A percentile compares a stretch with the other conserved stretches of the same genome.
Evolutionary conservation across 2,329 filamentous ascomycete genomes (phyloP).

Genomic region (Sclerotiophoma versabilis): DNA sequence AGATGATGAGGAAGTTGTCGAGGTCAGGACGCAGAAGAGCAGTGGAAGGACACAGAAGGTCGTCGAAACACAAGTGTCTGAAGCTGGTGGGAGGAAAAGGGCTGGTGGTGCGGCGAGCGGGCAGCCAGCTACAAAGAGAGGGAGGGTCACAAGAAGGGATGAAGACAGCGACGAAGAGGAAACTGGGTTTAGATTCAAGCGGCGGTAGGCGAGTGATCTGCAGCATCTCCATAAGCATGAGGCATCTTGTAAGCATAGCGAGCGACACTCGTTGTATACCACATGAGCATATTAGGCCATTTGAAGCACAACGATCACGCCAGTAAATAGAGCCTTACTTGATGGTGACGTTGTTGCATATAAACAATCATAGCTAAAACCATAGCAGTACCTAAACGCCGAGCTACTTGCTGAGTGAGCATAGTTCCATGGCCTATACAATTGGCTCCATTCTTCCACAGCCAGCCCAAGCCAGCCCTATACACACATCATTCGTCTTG

Average conservation of each 20-base stretch:
- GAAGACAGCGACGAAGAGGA: slow-evolving; percentile 66
- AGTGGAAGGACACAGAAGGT: slow-evolving; percentile 36
- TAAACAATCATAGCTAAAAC: neutral
- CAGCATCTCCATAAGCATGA: neutral
- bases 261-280: neutral
- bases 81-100: slow-evolving; percentile 40
- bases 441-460: neutral
- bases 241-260: neutral
- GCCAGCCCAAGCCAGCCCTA: neutral
- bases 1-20: slow-evolving; percentile 35
- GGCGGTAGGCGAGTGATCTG: slow-evolving; percentile 14
- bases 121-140: slow-evolving; percentile 40
- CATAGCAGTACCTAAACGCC: slow-evolving; percentile 22
- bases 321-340: neutral
- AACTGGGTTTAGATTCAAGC: slow-evolving; percentile 62
- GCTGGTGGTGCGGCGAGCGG: slow-evolving; percentile 30
- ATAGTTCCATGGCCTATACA: neutral
- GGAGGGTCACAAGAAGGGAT: slow-evolving; percentile 31
- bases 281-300: neutral
- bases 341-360: neutral
- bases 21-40: slow-evolving; percentile 29
- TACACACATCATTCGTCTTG: neutral
- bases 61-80: slow-evolving; percentile 42
- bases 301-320: no score
- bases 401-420: slow-evolving; percentile 13